Evolutionary conservation across 2,329 filamentous ascomycete genomes (phyloP).

Genomic region (Epichloe sibirici): DNA sequence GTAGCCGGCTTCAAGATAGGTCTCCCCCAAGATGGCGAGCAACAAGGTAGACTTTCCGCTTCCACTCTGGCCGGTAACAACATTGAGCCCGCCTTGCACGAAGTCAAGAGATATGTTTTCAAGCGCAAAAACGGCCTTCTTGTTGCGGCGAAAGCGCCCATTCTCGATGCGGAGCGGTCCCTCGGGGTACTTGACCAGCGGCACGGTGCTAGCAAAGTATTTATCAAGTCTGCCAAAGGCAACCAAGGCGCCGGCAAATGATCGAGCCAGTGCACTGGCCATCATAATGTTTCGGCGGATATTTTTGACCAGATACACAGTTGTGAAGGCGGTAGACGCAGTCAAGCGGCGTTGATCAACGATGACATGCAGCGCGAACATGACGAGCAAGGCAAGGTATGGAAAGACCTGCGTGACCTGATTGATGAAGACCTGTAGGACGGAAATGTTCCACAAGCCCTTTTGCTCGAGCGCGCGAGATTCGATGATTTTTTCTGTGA

Average conservation of each 20-base stretch:
- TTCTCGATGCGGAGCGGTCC: conserved; percentile 35
- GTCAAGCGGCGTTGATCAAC: conserved; percentile 35
- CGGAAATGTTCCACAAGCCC: conserved; percentile 39
- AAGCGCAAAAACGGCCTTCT: conserved; percentile 36
- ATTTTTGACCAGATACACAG: conserved; percentile 39
- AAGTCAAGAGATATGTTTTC: conserved; percentile 38
- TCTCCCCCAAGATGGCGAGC: conserved; percentile 44
- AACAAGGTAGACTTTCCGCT: conserved; percentile 46
- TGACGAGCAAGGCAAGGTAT: conserved; percentile 37
- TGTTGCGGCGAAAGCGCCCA: conserved; percentile 37
- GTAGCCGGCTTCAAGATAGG: conserved; percentile 33
- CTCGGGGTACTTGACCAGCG: conserved; percentile 33
- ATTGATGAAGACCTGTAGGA: conserved; percentile 33
- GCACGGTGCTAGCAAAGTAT: conserved; percentile 39
- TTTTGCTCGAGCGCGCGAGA: conserved; percentile 39
- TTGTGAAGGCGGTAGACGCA: conserved; percentile 46
- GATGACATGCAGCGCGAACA: conserved; percentile 40
- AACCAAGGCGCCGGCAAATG: conserved; percentile 23
- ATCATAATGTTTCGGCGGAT: conserved; percentile 40
- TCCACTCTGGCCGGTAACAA: conserved; percentile 41
- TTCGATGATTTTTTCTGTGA: conserved; percentile 36
- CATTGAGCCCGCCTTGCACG: conserved; percentile 40
- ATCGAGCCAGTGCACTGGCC: conserved; percentile 30
- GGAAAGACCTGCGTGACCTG: conserved; percentile 41
- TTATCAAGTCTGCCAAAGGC: conserved; percentile 40